Evolutionary conservation across 805 yeast genomes (phyloP).

Genomic region (Cyberlindnera xishuangbannaensis): DNA sequence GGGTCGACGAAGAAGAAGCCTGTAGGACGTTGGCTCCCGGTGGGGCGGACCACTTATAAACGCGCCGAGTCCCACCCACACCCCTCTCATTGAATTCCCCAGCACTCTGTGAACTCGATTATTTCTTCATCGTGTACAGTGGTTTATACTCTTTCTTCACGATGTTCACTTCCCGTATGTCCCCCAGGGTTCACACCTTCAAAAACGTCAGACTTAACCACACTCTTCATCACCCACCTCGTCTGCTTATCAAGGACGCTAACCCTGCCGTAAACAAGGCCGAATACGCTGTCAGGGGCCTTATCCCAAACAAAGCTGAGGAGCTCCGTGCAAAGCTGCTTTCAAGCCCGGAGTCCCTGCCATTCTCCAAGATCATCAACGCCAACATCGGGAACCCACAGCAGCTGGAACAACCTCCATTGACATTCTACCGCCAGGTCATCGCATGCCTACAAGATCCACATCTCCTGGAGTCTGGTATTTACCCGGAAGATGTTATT

Average conservation of each 20-base stretch:
- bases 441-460: constrained; percentile 85
- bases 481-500: constrained; percentile 62
- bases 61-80: too few relatives aligned
- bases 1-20: too few relatives aligned
- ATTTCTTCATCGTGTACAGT: too few relatives aligned
- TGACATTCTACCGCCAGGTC: constrained; percentile 93
- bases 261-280: constrained; percentile 77
- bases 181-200: too few relatives aligned
- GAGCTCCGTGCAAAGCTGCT: constrained; percentile 57
- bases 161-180: neutral
- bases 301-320: constrained; percentile 91
- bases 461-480: constrained; percentile 39
- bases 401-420: constrained; percentile 88
- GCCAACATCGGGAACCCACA: constrained; percentile 99
- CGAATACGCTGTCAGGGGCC: constrained; percentile 94
- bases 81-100: too few relatives aligned
- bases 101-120: too few relatives aligned
- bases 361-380: constrained; percentile 72
- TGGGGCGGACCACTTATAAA: too few relatives aligned
- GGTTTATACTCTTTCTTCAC: neutral
- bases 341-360: constrained; percentile 54
- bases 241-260: constrained; percentile 44
- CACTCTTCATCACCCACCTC: constrained; percentile 25
- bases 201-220: too few relatives aligned
- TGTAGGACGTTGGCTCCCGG: too few relatives aligned